Base-by-base conservation (phyloP, 2,329 filamentous ascomycete species). In the Beauveria caledonica region DNA sequence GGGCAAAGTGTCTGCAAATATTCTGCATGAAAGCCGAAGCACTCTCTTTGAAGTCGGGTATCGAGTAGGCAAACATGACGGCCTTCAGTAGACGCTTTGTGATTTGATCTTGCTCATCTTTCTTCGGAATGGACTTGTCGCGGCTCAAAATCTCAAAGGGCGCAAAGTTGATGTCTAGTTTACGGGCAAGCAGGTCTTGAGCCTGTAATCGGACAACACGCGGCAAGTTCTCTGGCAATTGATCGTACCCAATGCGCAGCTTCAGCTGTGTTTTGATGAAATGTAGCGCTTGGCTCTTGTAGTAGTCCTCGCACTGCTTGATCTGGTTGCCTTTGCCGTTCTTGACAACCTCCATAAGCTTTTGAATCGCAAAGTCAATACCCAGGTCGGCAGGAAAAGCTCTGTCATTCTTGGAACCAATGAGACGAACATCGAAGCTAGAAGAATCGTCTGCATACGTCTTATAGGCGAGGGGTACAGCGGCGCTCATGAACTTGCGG, bases 251-350 rank as follows among this genome's bases (percentile, higher is more conserved):
- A 61, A 99, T 88, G 59, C 93, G 85, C 36, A 99, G 79, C 76
- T 97, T 99, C 57, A 96, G 79, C 68, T 97, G 92, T 0, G 92
- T 84, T 65, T 88, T 91, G 68, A 99, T 86, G 67, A 97, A 81
- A 63, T 92, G 86, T 66, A 97, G 86, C 0, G 95, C 90, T 73
- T 99, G 92, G 69, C 89, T 89, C 76, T 97, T 97, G 78, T 99
- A 96, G 71, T 90, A 94, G 0, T 78, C 78, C 68, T 97, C 93
- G 29, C 77, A 76, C 40, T 89, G 85, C 66, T 88, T 88, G 61
- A 76, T 75, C 62, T 80, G 74, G 42, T 71, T 74, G 17, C 72
- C 76, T 66, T 81, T 84, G 21, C 74, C 73, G 3, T 75, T 72
- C 80, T 89, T 93, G 0, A 90, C 86, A 1, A 84, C 74, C 69